Base-by-base conservation (phyloP, 2,329 filamentous ascomycete genomes). In the Claviceps purpurea region DNA sequence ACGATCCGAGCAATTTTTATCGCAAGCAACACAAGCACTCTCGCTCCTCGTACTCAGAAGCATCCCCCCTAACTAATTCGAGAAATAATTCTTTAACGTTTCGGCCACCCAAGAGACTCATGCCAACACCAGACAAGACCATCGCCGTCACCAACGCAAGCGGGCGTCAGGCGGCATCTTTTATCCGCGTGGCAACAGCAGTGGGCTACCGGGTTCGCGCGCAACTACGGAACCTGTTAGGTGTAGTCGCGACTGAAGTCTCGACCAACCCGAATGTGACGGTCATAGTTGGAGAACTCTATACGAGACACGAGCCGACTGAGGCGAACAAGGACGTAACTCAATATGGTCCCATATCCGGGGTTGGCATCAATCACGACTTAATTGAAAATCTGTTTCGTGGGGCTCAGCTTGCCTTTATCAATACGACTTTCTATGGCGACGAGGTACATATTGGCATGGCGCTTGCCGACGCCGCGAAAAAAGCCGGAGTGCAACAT, bases 351-450 rank as follows among this genome's bases (percentile, higher is more conserved):
- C 79, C 64, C 62, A 85, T 81, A 50, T 73, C 73, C 43, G 78
- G 77, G 44, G 76, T 81, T 56, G 78, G 85, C 56, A 80, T 91
- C 62, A 88, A 89, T 64, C 76, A 82, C 60, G 74, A 74, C 1
- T 69, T 95, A 58, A 85, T 95, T 63, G 75, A 79, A 51, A 77
- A 85, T 58, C 76, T 97, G 20, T 97, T 97, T 74, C 73, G 77
- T 40, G 89, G 87, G 56, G 85, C 87, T 22, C 85, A 94, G 60
- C 77, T 94, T 50, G 93, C 93, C 54, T 98, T 97, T 68, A 89
- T 97, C 73, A 98, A 98, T 72, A 98, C 93, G 43, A 95, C 89
- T 5, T 94, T 95, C 62, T 95, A 94, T 73, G 93, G 91, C 50
- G 89, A 97, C 68, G 93, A 98, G 73, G 78, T 93, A 54, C 82